Base-by-base conservation (phyloP, 2,329 filamentous ascomycete genomes). In the Rutstroemia sydowiana region DNA sequence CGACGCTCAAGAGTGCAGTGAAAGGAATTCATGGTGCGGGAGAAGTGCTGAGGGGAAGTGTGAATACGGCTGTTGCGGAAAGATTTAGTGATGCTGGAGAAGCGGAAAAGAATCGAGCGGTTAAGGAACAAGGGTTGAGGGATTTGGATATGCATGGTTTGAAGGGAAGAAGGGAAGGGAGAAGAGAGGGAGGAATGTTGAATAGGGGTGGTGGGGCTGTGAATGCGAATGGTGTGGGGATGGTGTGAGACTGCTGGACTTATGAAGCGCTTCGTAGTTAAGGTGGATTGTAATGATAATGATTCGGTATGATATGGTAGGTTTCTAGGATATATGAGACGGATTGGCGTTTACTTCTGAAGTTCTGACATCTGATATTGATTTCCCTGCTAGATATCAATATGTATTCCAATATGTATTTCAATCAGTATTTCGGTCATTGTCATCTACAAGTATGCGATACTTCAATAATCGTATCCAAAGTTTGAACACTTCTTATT, bases 91-190 rank as follows among this genome's bases (percentile, higher is more conserved):
- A 52, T 48, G 18, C 26, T 13, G 23, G 31, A 2, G 49, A 52
- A 7, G 9, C 48, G 20, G 36, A 52, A 21, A 30, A 48, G 10
- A 47, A 52, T 20, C n/a, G 18, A 11, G 39, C 8, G 5, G 34
- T 48, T 3, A 52, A 52, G 28, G 49, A 42, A 39, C 43, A 48
- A 45, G 49, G 49, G 3, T 32, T 52, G 36, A 48, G 36, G 3
- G 49, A 52, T 14, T 48, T 39, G 7, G 41, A 18, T 8, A 28
- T 26, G 31, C 93, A 87, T 61, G 92, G 91, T 16, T 91, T 96
- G 81, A 89, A 96, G 1, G 91, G 96, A 69, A 95, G 95, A 67
- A 91, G 91, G 2, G 89, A 96, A 69, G 80, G 82, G 51, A 79
- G 82, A 59, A 81, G 79, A 58, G n/a, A 31, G 41, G 26, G 41